A percentile compares a stretch with the other conserved stretches of the same genome.
Conservation (phyloP, 164 flowering plant genomes). For the Brasenia schreberi region DNA sequence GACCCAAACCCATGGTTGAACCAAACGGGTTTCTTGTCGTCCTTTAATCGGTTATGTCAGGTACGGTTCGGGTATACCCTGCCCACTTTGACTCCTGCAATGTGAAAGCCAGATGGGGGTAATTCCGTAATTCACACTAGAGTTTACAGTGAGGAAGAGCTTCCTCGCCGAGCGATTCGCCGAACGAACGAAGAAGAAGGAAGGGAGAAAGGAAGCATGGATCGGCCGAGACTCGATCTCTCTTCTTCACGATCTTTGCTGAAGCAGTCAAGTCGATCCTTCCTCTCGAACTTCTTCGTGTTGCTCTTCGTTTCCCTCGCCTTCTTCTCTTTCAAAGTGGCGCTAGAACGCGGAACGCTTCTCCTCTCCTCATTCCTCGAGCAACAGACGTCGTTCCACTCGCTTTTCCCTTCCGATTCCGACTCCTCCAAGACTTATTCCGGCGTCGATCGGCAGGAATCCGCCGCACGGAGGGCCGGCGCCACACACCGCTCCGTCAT, state of each 20-base stretch:
- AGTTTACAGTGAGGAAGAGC: background rate
- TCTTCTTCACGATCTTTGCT: background rate
- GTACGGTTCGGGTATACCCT: too few species aligned
- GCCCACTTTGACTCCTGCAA: too few species aligned
- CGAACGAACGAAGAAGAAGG: background rate
- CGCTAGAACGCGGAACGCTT: slow-evolving; percentile 53
- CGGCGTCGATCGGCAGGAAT: background rate
- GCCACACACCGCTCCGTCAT: slow-evolving; percentile 35
- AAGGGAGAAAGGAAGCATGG: background rate
- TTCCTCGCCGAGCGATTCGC: background rate
- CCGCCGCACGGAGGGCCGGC: slow-evolving; percentile 30
- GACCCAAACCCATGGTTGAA: too few species aligned
- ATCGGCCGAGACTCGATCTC: background rate
- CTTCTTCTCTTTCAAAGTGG: slow-evolving; percentile 58
- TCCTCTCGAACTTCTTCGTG: slow-evolving; percentile 32
- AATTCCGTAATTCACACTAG: background rate
- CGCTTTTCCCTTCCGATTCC: slow-evolving; percentile 27
- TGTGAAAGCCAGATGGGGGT: background rate
- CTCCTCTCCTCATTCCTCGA: slow-evolving; percentile 70
- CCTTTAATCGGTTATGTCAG: too few species aligned
- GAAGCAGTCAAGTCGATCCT: slow-evolving; percentile 22
- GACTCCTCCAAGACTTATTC: background rate
- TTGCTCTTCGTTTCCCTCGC: slow-evolving; percentile 63
- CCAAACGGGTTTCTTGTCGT: too few species aligned
- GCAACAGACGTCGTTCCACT: slow-evolving; percentile 52